These are phyloP conservation scores for Torulaspora pretoriensis DNA, from an alignment of 1,139 yeast genomes.

Conservation along the genomic window DNA sequence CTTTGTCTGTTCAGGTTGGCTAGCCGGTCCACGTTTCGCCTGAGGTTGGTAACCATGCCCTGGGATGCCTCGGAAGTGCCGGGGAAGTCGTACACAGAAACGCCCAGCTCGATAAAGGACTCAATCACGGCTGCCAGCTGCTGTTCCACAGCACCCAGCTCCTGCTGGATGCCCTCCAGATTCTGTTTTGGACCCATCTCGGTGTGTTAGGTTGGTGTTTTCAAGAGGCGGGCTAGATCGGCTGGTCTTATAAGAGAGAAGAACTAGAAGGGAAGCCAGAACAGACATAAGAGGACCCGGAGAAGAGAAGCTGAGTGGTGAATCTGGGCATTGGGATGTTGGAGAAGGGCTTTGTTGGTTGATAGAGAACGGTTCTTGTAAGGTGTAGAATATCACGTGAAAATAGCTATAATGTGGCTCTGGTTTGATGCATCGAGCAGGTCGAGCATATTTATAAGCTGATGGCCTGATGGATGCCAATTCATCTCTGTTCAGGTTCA, in stretches of 20 bases:
- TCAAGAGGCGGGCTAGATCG: not conserved
- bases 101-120: constrained; percentile 81
- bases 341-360: not conserved
- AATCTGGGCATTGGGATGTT: not conserved
- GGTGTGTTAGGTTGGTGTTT: not conserved
- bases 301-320: not conserved
- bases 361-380: not conserved
- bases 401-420: constrained; percentile 3
- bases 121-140: constrained; percentile 73
- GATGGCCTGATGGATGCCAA: not conserved
- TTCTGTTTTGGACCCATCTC: constrained; percentile 12
- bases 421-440: not conserved
- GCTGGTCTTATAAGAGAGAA: not conserved
- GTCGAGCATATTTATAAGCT: not conserved
- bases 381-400: not conserved
- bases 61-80: constrained; percentile 67
- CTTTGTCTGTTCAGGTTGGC: constrained; percentile 34
- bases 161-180: constrained; percentile 31
- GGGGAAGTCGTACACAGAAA: constrained; percentile 87
- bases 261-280: not conserved
- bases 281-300: not conserved
- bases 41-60: constrained; percentile 45
- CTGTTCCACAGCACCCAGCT: constrained; percentile 50
- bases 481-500: not conserved
- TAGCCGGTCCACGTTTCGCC: constrained; percentile 38